These are phyloP conservation scores for Lotmaria passim DNA, from an alignment of 208 protist genomes.

Conservation along the genomic window DNA sequence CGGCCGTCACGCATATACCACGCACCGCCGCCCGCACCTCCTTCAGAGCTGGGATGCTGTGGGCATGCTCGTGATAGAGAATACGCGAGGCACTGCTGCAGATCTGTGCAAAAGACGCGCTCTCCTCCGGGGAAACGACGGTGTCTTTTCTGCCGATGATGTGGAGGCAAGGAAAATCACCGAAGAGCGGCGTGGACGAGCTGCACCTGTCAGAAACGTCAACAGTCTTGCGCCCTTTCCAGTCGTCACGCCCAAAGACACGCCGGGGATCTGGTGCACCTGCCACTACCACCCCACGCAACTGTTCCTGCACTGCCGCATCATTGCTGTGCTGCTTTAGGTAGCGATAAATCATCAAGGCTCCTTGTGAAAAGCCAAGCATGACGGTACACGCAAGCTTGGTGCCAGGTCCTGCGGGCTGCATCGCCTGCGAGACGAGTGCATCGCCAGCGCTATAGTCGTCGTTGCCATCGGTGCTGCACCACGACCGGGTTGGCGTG, in stretches of 20 bases:
- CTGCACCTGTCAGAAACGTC: background rate
- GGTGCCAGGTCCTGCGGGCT: conserved; percentile 37
- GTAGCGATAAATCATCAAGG: conserved; percentile 67
- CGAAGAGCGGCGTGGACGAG: conserved; percentile 36
- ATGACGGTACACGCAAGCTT: conserved; percentile 44
- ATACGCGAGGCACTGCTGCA: conserved; percentile 57
- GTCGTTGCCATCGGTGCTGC: conserved; percentile 18
- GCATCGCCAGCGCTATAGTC: conserved; percentile 62
- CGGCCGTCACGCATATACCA: conserved; percentile 40
- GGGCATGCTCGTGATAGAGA: conserved; percentile 80
- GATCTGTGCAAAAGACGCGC: conserved; percentile 54
- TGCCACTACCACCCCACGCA: conserved; percentile 61
- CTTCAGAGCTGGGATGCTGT: conserved; percentile 78
- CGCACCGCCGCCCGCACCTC: conserved; percentile 41
- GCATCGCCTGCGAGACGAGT: conserved; percentile 45
- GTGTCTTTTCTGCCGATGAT: conserved; percentile 76
- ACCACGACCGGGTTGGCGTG: conserved; percentile 70
- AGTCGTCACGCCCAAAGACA: conserved; percentile 38
- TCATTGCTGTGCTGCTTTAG: conserved; percentile 47
- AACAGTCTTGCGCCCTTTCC: background rate
- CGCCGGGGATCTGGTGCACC: conserved; percentile 68
- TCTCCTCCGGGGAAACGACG: conserved; percentile 72
- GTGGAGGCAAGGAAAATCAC: conserved; percentile 70
- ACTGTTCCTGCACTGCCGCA: conserved; percentile 12
- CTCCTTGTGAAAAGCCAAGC: conserved; percentile 89